A percentile compares a stretch with the other conserved stretches of the same genome.
phyloP scores from a whole-genome alignment of 1,139 yeast genomes.

The Suhomyces coccinellae region DNA sequence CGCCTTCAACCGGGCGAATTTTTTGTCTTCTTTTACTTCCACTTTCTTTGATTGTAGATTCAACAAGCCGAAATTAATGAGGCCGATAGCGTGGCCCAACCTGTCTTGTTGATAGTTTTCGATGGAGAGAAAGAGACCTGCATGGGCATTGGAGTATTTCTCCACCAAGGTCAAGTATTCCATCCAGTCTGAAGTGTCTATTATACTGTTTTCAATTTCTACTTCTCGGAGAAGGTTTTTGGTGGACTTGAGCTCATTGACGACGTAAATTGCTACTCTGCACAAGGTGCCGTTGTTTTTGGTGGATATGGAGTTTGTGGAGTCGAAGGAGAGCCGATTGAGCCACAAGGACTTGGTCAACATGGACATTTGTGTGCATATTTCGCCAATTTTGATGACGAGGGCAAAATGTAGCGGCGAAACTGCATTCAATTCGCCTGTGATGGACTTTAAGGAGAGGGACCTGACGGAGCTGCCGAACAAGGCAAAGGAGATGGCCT shows the following conservation, averaged over 20 bases:
- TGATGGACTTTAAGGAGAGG: background rate
- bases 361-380: slow-evolving; percentile 43
- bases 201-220: slow-evolving; percentile 7
- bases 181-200: slow-evolving; percentile 32
- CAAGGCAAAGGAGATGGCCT: slow-evolving; percentile 28
- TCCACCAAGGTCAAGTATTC: slow-evolving; percentile 34
- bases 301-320: slow-evolving; percentile 30
- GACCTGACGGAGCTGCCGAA: slow-evolving; percentile 22
- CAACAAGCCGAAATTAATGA: slow-evolving; percentile 40
- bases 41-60: slow-evolving; percentile 38
- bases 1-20: slow-evolving; percentile 24
- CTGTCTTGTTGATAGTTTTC: slow-evolving; percentile 44
- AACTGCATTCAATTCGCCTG: background rate
- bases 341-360: slow-evolving; percentile 44
- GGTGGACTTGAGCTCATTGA: slow-evolving; percentile 32
- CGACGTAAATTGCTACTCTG: slow-evolving; percentile 42
- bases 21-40: slow-evolving; percentile 17
- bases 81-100: slow-evolving; percentile 46
- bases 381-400: slow-evolving; percentile 29
- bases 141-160: slow-evolving; percentile 42
- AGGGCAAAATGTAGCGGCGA: slow-evolving; percentile 21
- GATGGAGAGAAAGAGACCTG: slow-evolving; percentile 44
- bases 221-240: slow-evolving; percentile 10
- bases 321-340: slow-evolving; percentile 32
- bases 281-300: slow-evolving; percentile 43